Evolutionary conservation across 192 early-diverging fungal species (phyloP), one percentile per base, ranked within the genome.

Genomic region (Lunasporangiospora selenospora): DNA sequence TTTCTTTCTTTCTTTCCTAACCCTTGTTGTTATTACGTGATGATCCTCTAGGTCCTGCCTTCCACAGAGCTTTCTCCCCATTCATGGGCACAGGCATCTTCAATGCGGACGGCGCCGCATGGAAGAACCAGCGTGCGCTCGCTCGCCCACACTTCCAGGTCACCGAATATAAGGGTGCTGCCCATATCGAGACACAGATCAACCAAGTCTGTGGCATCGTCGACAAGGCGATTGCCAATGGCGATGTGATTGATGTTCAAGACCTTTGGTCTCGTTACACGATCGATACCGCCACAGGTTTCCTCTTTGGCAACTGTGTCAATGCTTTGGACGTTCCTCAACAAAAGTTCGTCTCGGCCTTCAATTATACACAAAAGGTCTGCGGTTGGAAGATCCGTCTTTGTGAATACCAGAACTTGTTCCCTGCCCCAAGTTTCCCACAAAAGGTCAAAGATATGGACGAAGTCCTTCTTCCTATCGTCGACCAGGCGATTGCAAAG

Each of bases 61-160:
- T 73, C 61, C 69, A 73, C 55, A 62, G 46, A 36, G 69, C 69
- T 6, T 73, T 73, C 50, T 73, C 43, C 55, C 60, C 69, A 7
- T 73, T 73, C 55, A 73, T 73, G 69, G 69, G 69, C 48, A 73
- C 69, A 15, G 69, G 69, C 7, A 73, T 73, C 55, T 73, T 73
- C 43, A 73, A 73, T 37, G 69, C 69, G 9, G 69, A 73, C 27
- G 69, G 69, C 9, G 53, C 69, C 3, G 69, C 69, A 0, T 73
- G 69, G 69, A 73, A 73, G 60, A 73, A 73, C 37, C 69, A 73
- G 49, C 53, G 69, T 16, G 69, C 69, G 9, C 41, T 73, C n/a
- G 69, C 69, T 27, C 69, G 69, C 23, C 69, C 69, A 31, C 69
- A 73, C 24, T 73, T 73, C 55, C 69, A 73, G 27, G 69, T 73